phyloP scores from a whole-genome alignment of 2,329 filamentous ascomycete genomes.

The Alternaria burnsii region DNA sequence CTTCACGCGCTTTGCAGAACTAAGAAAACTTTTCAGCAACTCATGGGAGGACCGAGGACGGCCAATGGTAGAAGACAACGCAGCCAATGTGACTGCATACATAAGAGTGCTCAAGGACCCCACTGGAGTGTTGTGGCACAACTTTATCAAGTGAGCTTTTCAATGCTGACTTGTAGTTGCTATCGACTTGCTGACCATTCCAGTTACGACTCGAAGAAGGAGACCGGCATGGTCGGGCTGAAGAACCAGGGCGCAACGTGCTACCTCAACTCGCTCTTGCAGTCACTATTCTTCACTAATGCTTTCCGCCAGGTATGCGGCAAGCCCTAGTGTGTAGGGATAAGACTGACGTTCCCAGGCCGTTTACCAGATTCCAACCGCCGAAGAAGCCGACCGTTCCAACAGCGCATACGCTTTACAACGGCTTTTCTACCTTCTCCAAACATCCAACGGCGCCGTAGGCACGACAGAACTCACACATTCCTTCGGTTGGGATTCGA shows the following conservation, averaged over 20 bases:
- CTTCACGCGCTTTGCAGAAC: constrained; percentile 94
- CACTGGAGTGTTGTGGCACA: constrained; percentile 89
- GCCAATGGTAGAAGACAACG: constrained; percentile 79
- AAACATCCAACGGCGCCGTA: constrained; percentile 84
- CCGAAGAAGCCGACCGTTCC: constrained; percentile 77
- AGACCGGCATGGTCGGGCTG: constrained; percentile 94
- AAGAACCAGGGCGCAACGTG: constrained; percentile 90
- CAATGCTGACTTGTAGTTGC: not conserved
- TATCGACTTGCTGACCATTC: not conserved
- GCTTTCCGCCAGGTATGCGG: constrained; percentile 83
- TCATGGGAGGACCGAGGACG: constrained; percentile 75
- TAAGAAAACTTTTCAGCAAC: constrained; percentile 82
- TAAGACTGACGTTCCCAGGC: constrained; percentile 64
- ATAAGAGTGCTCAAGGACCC: constrained; percentile 85
- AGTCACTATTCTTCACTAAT: constrained; percentile 67
- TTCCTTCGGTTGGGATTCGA: constrained; percentile 97
- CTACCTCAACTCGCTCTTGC: constrained; percentile 61
- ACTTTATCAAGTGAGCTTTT: constrained; percentile 72
- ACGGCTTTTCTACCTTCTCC: constrained; percentile 91
- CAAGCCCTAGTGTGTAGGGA: no score
- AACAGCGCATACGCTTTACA: constrained; percentile 96
- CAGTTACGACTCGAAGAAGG: constrained; percentile 95
- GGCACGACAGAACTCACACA: constrained; percentile 92
- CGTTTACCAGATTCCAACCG: constrained; percentile 95
- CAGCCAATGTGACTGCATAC: constrained; percentile 82